Evolutionary conservation across 495 filamentous ascomycete species (phyloP).

Genomic region (Cairneyella variabilis): DNA sequence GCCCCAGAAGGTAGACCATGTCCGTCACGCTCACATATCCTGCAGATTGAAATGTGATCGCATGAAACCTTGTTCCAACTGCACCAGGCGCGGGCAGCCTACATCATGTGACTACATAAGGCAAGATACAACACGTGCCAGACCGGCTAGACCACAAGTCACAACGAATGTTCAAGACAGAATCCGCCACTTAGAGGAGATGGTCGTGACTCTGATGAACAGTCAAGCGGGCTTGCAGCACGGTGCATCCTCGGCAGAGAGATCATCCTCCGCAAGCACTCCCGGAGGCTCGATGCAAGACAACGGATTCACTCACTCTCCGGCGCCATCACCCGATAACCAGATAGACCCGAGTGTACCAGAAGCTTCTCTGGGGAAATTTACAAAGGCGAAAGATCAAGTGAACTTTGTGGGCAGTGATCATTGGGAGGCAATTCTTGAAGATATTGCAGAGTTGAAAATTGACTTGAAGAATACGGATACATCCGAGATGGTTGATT

Average conservation of each 20-base stretch:
- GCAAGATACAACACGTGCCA: not conserved
- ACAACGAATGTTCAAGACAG: constrained; percentile 1
- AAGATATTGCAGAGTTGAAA: constrained; percentile 11
- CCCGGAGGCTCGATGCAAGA: not conserved
- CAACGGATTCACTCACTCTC: not conserved
- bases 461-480: constrained; percentile 9
- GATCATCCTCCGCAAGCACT: not conserved
- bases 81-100: no score
- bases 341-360: constrained; percentile 5
- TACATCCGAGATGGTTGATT: no score
- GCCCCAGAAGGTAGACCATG: not conserved
- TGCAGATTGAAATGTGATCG: not conserved
- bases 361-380: constrained; percentile 1
- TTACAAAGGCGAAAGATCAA: no score
- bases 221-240: not conserved
- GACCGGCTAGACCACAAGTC: not conserved
- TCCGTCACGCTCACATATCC: not conserved
- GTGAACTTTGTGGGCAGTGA: no score
- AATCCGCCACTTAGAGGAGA: not conserved
- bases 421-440: no score
- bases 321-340: not conserved
- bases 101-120: no score
- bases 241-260: not conserved
- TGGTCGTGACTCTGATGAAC: not conserved
- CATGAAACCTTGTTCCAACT: no score